A percentile compares a stretch with the other conserved stretches of the same genome.
Conservation (phyloP, 75 land plant genomes). For the Selaginella tamariscina region DNA sequence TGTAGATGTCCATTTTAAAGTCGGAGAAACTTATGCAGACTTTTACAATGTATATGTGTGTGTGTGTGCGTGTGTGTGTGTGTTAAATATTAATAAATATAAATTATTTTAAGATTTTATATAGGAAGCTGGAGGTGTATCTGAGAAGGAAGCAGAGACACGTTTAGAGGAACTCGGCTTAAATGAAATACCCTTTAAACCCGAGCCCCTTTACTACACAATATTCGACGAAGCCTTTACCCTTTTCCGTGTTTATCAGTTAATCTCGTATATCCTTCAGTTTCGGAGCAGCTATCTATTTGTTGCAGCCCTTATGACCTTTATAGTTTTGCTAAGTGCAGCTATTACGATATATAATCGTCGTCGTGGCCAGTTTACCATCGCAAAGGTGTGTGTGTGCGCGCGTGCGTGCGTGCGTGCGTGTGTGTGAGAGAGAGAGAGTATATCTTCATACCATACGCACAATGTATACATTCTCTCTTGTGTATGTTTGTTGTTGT, state of each 20-base stretch:
- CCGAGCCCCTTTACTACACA: conserved; percentile 23
- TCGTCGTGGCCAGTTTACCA: conserved; percentile 26
- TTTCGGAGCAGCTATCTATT: conserved; percentile 39
- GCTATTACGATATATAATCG: conserved; percentile 30
- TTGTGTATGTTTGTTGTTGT: too few species aligned
- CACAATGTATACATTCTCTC: too few species aligned
- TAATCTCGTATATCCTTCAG: conserved; percentile 28
- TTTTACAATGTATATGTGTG: conserved; percentile 23
- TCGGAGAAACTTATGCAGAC: conserved; percentile 17
- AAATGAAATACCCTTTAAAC: conserved; percentile 31
- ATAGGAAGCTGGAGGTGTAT: conserved; percentile 18
- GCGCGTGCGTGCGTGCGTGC: too few species aligned
- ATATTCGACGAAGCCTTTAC: conserved; percentile 21
- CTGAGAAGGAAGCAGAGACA: conserved; percentile 18
- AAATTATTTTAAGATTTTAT: conserved; percentile 6
- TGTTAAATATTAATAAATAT: neutral
- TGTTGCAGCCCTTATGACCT: conserved; percentile 31
- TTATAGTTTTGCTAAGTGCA: conserved; percentile 31
- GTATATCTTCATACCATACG: too few species aligned
- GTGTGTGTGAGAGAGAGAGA: too few species aligned
- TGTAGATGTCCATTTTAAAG: conserved; percentile 14
- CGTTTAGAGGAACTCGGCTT: conserved; percentile 22
- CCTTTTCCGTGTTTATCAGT: conserved; percentile 33
- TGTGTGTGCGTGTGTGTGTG: neutral
- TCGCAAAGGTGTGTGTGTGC: conserved; percentile 32